phyloP scores from a whole-genome alignment of 169 alveolate species.

The Plasmodium gallinaceum region DNA sequence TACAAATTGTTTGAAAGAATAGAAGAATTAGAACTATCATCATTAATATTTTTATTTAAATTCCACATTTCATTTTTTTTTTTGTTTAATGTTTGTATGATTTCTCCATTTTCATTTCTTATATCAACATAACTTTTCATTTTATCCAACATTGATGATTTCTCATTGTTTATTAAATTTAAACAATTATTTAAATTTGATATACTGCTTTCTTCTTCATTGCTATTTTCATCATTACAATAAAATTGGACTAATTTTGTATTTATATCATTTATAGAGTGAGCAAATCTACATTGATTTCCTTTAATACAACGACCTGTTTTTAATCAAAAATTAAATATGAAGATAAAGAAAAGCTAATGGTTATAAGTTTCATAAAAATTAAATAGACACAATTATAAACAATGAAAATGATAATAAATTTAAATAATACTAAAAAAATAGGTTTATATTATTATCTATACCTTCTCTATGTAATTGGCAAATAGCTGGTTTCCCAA shows the following conservation, averaged over 20 bases:
- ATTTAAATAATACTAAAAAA: not conserved
- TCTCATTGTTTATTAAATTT: not conserved
- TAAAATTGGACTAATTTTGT: slow-evolving; percentile 60
- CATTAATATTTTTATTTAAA: slow-evolving; percentile 1
- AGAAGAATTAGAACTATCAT: slow-evolving; percentile 17
- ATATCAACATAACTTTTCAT: slow-evolving; percentile 5
- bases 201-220: slow-evolving; percentile 7
- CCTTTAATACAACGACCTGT: slow-evolving; percentile 60
- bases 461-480: slow-evolving; percentile 69
- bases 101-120: not conserved
- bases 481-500: slow-evolving; percentile 60
- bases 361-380: too few relatives aligned
- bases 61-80: slow-evolving; percentile 9
- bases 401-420: not conserved
- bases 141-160: not conserved
- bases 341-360: not conserved
- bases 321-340: not conserved
- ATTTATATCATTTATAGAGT: slow-evolving; percentile 61
- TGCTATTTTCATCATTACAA: not conserved
- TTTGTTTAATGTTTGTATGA: not conserved
- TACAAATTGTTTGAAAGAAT: slow-evolving; percentile 2
- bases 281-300: slow-evolving; percentile 63
- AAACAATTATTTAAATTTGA: slow-evolving; percentile 18
- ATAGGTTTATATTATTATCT: not conserved
- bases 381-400: not conserved